These are phyloP conservation scores for Corylus heterophylla DNA, from an alignment of 306 rosid genomes.

Conservation along the genomic window DNA sequence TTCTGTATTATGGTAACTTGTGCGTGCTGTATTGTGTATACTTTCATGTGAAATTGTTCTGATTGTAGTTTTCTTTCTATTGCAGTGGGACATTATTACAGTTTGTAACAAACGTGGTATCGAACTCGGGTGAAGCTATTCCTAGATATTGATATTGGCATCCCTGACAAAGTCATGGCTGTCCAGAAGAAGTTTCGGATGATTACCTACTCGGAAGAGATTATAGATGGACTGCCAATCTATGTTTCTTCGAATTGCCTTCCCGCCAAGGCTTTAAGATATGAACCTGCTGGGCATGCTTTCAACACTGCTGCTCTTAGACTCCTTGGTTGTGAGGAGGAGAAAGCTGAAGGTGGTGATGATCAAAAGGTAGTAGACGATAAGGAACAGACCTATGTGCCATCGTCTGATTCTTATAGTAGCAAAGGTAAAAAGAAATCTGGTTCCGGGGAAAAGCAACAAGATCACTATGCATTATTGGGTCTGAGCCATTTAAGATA, in stretches of 20 bases:
- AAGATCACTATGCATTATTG: constrained; percentile 95
- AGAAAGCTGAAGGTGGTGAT: constrained; percentile 25
- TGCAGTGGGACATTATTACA: constrained; percentile 4
- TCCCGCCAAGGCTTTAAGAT: constrained; percentile 67
- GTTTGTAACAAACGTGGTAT: neutral
- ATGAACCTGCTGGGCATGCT: constrained; percentile 90
- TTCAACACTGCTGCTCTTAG: constrained; percentile 79
- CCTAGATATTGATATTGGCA: constrained; percentile 12
- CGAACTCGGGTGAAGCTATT: constrained; percentile 1
- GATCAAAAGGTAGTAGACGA: constrained; percentile 51
- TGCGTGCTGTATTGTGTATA: neutral
- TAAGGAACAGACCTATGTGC: constrained; percentile 59
- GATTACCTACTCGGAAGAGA: constrained; percentile 69
- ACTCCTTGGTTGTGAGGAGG: constrained; percentile 65
- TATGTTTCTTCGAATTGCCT: constrained; percentile 75
- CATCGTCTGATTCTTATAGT: constrained; percentile 79
- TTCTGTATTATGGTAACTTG: neutral
- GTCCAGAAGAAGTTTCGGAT: constrained; percentile 42
- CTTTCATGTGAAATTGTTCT: neutral
- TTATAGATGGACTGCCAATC: constrained; percentile 85
- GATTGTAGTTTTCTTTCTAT: neutral
- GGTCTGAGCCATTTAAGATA: constrained; percentile 89
- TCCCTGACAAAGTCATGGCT: constrained; percentile 38
- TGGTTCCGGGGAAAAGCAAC: constrained; percentile 64
- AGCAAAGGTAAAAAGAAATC: constrained; percentile 91